These are phyloP conservation scores for Gentiana macrophylla DNA, from an alignment of 257 asterid species.

Conservation along the genomic window DNA sequence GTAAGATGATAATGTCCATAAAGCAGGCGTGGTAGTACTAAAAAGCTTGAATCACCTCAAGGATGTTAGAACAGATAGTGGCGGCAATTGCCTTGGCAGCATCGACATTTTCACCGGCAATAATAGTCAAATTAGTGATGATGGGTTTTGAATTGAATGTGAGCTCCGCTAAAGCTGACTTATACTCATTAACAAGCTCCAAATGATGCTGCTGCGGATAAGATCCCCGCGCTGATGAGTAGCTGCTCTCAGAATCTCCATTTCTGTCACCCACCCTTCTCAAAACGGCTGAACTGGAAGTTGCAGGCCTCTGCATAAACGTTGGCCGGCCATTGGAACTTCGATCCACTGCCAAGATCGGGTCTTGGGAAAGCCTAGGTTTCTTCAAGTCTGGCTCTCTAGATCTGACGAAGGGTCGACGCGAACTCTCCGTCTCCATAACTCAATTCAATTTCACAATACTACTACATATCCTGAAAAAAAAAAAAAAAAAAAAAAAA, in stretches of 20 bases:
- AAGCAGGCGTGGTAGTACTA: no score
- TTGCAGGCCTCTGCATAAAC: slow-evolving; percentile 34
- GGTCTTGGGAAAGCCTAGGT: slow-evolving; percentile 56
- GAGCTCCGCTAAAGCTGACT: slow-evolving; percentile 75
- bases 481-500: no score
- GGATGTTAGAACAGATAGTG: no score
- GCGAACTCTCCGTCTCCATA: slow-evolving; percentile 69
- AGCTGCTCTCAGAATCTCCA: no score
- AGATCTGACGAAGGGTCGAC: slow-evolving; percentile 77
- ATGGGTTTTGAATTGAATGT: slow-evolving; percentile 94
- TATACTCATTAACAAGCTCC: slow-evolving; percentile 88
- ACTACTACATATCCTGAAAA: not conserved
- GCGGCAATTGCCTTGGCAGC: no score
- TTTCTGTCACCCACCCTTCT: slow-evolving; percentile 17
- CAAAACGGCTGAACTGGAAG: slow-evolving; percentile 31
- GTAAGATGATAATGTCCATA: no score
- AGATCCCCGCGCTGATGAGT: slow-evolving; percentile 23
- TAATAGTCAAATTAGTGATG: slow-evolving; percentile 87
- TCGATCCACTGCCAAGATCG: slow-evolving; percentile 42
- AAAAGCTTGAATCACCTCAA: no score
- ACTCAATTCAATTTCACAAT: not conserved
- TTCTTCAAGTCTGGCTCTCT: slow-evolving; percentile 76
- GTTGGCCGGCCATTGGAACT: slow-evolving; percentile 51
- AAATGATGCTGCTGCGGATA: slow-evolving; percentile 37
- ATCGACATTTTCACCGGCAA: slow-evolving; percentile 83